phyloP scores from a whole-genome alignment of 441 rosid genomes.

The Jatropha podagrica region DNA sequence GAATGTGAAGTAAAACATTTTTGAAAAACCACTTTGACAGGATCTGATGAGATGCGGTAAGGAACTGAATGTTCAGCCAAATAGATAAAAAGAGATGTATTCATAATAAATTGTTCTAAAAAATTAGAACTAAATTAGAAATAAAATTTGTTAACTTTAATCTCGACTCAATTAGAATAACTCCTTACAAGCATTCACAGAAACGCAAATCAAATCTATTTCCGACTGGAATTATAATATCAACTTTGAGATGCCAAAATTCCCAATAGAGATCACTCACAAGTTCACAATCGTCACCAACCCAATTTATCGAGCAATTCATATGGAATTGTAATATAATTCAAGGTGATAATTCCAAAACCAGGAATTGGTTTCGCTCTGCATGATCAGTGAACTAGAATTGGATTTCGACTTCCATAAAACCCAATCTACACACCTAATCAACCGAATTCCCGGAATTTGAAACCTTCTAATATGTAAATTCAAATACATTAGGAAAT shows the following conservation, averaged over 20 bases:
- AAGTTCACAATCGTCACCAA: neutral
- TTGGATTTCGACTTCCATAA: neutral
- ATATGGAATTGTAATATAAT: constrained; percentile 9
- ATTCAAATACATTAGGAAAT: constrained; percentile 6
- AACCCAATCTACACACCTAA: neutral
- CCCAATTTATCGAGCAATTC: constrained; percentile 16
- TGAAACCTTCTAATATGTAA: neutral
- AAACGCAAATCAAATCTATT: neutral
- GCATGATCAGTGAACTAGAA: neutral
- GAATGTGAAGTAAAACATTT: neutral
- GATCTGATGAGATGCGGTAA: neutral
- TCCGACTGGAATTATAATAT: neutral
- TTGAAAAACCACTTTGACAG: neutral
- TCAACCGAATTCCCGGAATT: neutral
- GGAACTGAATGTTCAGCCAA: neutral
- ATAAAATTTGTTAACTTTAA: neutral
- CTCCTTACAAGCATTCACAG: neutral
- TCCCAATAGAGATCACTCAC: constrained; percentile 18
- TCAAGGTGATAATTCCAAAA: constrained; percentile 10
- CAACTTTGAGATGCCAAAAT: constrained; percentile 14
- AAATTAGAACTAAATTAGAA: neutral
- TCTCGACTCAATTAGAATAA: neutral
- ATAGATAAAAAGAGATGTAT: neutral
- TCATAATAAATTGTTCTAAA: neutral
- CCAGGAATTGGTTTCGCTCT: neutral